Conservation (phyloP, 2,329 filamentous ascomycete genomes). For the Sclerotinia glacialis region DNA sequence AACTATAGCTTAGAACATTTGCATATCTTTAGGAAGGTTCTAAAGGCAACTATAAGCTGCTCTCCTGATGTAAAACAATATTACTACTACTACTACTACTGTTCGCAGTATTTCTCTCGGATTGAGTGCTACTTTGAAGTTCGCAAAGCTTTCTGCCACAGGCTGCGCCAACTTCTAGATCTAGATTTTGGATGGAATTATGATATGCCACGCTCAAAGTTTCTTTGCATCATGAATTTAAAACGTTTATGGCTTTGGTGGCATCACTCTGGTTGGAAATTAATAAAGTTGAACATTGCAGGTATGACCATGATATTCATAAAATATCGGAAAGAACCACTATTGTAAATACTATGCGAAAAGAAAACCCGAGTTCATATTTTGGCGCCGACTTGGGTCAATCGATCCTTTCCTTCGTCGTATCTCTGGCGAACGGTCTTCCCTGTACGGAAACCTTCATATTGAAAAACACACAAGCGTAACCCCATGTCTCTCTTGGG, state of each 20-base stretch:
- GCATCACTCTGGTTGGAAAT: not conserved
- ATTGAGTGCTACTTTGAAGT: no score
- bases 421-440: not conserved
- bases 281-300: not conserved
- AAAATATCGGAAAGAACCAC: not conserved
- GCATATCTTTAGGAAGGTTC: no score
- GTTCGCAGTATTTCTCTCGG: no score
- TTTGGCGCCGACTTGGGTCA: not conserved
- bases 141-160: not conserved
- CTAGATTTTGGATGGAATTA: not conserved
- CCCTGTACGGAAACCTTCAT: not conserved
- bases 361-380: not conserved
- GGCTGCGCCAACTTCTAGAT: not conserved
- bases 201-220: not conserved
- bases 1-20: no score
- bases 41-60: no score
- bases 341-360: not conserved
- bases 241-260: not conserved
- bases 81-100: no score
- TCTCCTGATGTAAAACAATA: no score
- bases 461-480: not conserved
- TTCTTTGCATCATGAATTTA: not conserved
- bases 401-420: not conserved
- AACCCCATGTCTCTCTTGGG: not conserved
- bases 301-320: not conserved